These are phyloP conservation scores for Avena atlantica DNA, from an alignment of 176 grass and related monocot genomes.

Conservation along the genomic window DNA sequence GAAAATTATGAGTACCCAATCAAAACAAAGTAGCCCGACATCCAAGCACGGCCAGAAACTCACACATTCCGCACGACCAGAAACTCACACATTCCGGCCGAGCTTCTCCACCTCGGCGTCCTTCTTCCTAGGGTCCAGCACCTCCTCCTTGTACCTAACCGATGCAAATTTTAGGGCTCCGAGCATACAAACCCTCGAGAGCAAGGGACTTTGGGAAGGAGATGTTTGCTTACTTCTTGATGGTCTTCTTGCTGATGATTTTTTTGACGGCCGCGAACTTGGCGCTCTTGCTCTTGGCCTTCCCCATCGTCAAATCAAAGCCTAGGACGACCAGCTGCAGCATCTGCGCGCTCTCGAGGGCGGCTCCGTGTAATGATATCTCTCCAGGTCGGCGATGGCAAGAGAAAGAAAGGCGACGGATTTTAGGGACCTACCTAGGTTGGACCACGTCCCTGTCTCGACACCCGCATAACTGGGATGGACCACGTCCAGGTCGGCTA, in stretches of 20 bases:
- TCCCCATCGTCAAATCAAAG: too few relatives aligned
- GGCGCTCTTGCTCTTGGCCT: too few relatives aligned
- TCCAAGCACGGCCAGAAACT: constrained; percentile 19
- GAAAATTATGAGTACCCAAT: background rate
- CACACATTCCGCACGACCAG: too few relatives aligned
- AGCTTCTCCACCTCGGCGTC: constrained; percentile 73
- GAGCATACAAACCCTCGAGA: background rate
- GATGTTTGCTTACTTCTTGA: constrained; percentile 61
- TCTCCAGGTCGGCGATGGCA: constrained; percentile 25
- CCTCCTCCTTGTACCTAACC: constrained; percentile 69
- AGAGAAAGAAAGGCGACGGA: background rate
- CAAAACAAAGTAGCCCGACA: background rate
- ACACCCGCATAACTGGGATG: too few relatives aligned
- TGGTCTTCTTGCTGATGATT: constrained; percentile 84
- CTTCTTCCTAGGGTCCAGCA: constrained; percentile 85
- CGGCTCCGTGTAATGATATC: background rate
- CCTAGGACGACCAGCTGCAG: constrained; percentile 40
- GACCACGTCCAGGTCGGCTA: too few relatives aligned
- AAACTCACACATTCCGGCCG: too few relatives aligned
- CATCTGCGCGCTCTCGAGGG: too few relatives aligned
- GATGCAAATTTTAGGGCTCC: background rate
- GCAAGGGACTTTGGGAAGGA: background rate
- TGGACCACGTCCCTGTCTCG: too few relatives aligned
- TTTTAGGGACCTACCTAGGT: too few relatives aligned
- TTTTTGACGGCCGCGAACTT: too few relatives aligned